A percentile compares a stretch with the other conserved stretches of the same genome.
Conservation (phyloP, 2,329 filamentous ascomycete genomes). For the Orbilia blumenaviensis region DNA sequence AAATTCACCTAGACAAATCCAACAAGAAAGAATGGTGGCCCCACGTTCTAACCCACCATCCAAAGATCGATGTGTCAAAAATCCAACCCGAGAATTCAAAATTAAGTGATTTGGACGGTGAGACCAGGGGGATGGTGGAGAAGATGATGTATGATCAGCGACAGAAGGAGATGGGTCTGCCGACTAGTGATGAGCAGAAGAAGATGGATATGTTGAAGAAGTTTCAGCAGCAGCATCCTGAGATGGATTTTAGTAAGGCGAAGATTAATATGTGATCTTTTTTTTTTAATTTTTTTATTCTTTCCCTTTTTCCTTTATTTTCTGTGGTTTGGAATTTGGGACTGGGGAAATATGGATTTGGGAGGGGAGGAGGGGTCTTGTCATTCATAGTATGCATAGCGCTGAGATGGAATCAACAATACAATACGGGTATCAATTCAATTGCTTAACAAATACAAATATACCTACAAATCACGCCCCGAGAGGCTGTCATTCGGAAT, state of each 20-base stretch:
- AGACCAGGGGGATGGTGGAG: slow-evolving; percentile 96
- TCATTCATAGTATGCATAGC: not conserved
- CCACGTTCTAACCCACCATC: slow-evolving; percentile 84
- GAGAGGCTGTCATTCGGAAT: no score
- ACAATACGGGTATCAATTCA: not conserved
- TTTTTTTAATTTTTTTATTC: not conserved
- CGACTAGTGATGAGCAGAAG: slow-evolving; percentile 92
- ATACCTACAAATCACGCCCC: no score
- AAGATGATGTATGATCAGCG: slow-evolving; percentile 99
- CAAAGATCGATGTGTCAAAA: slow-evolving; percentile 93
- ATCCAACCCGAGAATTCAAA: slow-evolving; percentile 93
- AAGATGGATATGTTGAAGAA: slow-evolving; percentile 92
- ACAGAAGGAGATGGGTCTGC: slow-evolving; percentile 91
- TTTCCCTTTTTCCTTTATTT: not conserved
- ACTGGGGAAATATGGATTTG: no score
- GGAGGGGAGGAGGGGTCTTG: no score
- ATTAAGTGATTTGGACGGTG: slow-evolving; percentile 89
- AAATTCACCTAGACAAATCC: slow-evolving; percentile 89
- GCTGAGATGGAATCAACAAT: not conserved
- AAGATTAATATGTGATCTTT: slow-evolving; percentile 64
- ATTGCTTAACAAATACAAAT: no score
- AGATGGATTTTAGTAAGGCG: slow-evolving; percentile 77
- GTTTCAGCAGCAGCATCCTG: slow-evolving; percentile 83
- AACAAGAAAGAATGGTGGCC: slow-evolving; percentile 99
- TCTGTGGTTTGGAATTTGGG: not conserved